These are phyloP conservation scores for Linnemannia zychae DNA, from an alignment of 192 early-diverging fungal genomes.

Conservation along the genomic window DNA sequence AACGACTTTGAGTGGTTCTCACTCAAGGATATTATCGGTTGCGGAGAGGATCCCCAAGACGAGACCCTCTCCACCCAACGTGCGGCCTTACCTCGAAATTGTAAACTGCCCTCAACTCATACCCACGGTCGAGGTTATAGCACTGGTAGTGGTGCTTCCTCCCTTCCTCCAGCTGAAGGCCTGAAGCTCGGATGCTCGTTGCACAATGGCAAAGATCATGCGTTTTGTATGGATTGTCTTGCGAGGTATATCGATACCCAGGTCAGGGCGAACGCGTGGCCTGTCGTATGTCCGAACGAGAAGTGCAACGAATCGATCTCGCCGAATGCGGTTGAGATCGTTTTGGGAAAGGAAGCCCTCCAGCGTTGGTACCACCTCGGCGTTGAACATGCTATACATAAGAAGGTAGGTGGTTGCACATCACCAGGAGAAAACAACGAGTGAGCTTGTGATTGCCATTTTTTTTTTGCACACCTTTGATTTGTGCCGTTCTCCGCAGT, in stretches of 20 bases:
- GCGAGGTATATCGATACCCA: slow-evolving; percentile 9
- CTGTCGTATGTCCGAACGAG: slow-evolving; percentile 15
- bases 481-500: no score
- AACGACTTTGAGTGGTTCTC: slow-evolving; percentile 27
- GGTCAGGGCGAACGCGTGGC: slow-evolving; percentile 19
- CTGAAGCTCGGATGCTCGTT: slow-evolving; percentile 11
- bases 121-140: background rate
- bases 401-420: slow-evolving; percentile 13
- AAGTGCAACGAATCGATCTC: background rate
- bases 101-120: background rate
- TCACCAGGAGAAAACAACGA: background rate
- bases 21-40: background rate
- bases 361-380: slow-evolving; percentile 32
- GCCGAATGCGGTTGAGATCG: background rate
- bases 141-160: background rate
- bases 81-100: background rate
- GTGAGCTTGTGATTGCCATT: background rate
- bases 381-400: slow-evolving; percentile 30
- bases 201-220: background rate
- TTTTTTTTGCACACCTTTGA: background rate
- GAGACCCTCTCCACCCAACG: background rate
- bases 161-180: background rate
- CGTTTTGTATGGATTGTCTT: slow-evolving; percentile 24
- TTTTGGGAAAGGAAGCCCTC: slow-evolving; percentile 3
- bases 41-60: background rate